Evolutionary conservation across 2,329 filamentous ascomycete genomes (phyloP).

Genomic region (Sporothrix schenckii): DNA sequence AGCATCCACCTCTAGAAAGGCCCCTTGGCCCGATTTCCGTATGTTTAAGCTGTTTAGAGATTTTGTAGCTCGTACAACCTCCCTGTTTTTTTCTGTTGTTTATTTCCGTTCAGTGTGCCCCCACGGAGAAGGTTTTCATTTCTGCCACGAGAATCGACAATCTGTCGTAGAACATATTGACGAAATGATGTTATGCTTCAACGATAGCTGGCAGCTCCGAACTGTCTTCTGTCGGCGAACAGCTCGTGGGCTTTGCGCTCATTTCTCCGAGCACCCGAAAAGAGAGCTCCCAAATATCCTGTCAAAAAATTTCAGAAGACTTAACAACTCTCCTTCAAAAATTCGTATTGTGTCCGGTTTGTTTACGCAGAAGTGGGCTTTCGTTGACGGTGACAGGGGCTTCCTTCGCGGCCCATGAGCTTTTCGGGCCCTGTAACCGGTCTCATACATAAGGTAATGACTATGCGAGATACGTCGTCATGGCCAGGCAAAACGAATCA

Average conservation of each 20-base stretch:
- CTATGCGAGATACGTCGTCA: constrained; percentile 6
- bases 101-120: background rate
- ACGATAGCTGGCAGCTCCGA: background rate
- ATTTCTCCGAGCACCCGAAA: constrained; percentile 18
- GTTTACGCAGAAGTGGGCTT: constrained; percentile 29
- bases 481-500: constrained; percentile 5
- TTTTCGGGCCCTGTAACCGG: background rate
- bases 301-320: background rate
- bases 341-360: constrained; percentile 24
- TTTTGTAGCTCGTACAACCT: background rate
- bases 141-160: background rate
- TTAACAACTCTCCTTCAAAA: background rate
- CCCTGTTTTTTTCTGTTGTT: background rate
- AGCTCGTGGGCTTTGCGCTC: background rate
- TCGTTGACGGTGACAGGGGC: background rate
- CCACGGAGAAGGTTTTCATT: background rate
- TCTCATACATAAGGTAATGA: background rate
- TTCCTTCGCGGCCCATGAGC: background rate
- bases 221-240: constrained; percentile 12
- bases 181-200: background rate
- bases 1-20: background rate
- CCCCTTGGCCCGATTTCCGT: background rate
- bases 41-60: background rate
- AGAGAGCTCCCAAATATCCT: background rate
- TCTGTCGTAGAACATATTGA: background rate